Percentiles rank a stretch among this genome's conserved stretches.
phyloP scores from a whole-genome alignment of 1,139 yeast genomes.

The Sugiyamaella japonica region DNA sequence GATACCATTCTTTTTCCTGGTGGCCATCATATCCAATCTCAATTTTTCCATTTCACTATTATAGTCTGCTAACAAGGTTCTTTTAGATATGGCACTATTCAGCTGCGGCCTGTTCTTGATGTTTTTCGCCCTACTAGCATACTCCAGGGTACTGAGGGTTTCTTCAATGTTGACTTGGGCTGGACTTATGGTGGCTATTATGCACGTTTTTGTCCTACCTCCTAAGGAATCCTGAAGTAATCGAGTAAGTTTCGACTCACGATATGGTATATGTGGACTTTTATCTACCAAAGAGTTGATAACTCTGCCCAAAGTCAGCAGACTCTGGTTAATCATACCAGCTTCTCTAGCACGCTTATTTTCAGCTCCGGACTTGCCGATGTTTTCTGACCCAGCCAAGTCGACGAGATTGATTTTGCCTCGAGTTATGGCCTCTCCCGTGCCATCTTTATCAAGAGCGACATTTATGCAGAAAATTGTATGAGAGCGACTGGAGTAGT shows the following conservation, averaged over 20 bases:
- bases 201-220: conserved; percentile 75
- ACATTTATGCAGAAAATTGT: conserved; percentile 69
- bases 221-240: conserved; percentile 81
- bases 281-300: conserved; percentile 68
- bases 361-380: conserved; percentile 74
- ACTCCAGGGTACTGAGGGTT: conserved; percentile 78
- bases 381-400: conserved; percentile 86
- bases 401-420: conserved; percentile 81
- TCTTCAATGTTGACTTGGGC: conserved; percentile 73
- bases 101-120: conserved; percentile 73
- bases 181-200: conserved; percentile 82
- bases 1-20: conserved; percentile 66
- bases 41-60: conserved; percentile 56
- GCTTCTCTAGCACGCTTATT: conserved; percentile 84
- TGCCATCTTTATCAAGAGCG: conserved; percentile 41
- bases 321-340: conserved; percentile 81
- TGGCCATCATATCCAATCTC: conserved; percentile 61
- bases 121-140: conserved; percentile 75
- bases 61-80: conserved; percentile 51
- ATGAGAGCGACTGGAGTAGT: conserved; percentile 60
- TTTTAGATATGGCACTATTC: conserved; percentile 55
- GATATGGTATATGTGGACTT: conserved; percentile 71
- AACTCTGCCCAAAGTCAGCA: conserved; percentile 80
- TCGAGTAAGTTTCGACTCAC: conserved; percentile 82
- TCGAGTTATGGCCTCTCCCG: conserved; percentile 35